Percentiles rank a stretch among this genome's conserved stretches.
phyloP scores from a whole-genome alignment of 805 yeast genomes.

The Sugiyamaella mastotermitis region DNA sequence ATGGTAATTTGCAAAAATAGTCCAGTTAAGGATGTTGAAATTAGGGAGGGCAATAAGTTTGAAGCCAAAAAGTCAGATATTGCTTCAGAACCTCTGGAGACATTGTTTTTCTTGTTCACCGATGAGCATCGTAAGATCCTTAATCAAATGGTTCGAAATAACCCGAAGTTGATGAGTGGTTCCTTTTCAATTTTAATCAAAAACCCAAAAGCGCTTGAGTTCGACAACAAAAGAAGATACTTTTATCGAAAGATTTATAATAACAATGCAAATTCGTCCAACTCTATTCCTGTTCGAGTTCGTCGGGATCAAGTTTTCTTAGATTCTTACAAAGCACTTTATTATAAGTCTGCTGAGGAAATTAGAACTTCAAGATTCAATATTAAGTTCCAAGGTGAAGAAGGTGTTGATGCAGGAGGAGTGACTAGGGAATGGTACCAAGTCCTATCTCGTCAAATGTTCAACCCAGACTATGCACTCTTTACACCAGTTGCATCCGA shows the following conservation, averaged over 20 bases:
- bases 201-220: constrained; percentile 85
- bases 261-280: constrained; percentile 2
- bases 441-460: constrained; percentile 88
- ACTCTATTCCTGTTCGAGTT: constrained; percentile 54
- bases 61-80: constrained; percentile 60
- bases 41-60: constrained; percentile 47
- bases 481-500: constrained; percentile 90
- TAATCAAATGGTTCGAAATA: constrained; percentile 85
- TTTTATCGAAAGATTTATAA: constrained; percentile 68
- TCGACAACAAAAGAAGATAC: constrained; percentile 86
- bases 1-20: constrained; percentile 96
- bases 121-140: constrained; percentile 81
- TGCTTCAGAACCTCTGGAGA: constrained; percentile 67
- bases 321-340: constrained; percentile 79
- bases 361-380: constrained; percentile 68
- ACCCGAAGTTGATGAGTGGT: constrained; percentile 92
- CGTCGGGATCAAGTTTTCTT: constrained; percentile 87
- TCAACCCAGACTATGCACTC: constrained; percentile 90
- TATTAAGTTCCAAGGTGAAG: constrained; percentile 84
- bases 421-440: constrained; percentile 97
- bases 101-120: constrained; percentile 77
- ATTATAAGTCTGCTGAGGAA: constrained; percentile 70
- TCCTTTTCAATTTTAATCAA: constrained; percentile 85
- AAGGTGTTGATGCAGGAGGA: constrained; percentile 98
- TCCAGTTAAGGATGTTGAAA: constrained; percentile 50